These are phyloP conservation scores for Naegleria lovaniensis DNA, from an alignment of 208 protist species.

Conservation along the genomic window DNA sequence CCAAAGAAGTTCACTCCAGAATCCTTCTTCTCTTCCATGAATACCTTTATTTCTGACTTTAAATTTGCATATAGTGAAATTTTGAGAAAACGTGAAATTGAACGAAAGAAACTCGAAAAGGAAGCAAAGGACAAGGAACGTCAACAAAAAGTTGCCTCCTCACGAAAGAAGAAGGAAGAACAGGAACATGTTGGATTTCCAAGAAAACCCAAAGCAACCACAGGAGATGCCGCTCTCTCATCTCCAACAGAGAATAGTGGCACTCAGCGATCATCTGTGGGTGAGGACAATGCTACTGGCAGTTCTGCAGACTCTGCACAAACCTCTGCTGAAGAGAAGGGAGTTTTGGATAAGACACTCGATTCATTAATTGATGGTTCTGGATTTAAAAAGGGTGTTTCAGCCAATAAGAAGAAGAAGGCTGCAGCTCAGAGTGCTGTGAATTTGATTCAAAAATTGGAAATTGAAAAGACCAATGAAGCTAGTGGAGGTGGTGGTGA, in stretches of 20 bases:
- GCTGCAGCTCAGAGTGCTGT: not conserved
- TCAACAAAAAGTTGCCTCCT: not conserved
- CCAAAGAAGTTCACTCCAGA: not conserved
- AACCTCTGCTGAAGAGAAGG: not conserved
- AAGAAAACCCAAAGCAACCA: not conserved
- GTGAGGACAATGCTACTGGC: too few species aligned
- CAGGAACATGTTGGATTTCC: not conserved
- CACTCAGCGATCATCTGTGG: too few species aligned
- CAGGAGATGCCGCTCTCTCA: not conserved
- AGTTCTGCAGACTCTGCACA: not conserved
- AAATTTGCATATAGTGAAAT: not conserved
- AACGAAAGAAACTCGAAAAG: not conserved
- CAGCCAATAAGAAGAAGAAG: not conserved
- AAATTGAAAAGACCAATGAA: not conserved
- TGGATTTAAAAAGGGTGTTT: not conserved
- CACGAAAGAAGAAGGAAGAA: not conserved
- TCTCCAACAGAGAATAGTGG: too few species aligned
- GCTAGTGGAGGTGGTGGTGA: not conserved
- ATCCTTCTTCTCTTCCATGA: not conserved
- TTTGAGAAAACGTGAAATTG: constrained; percentile 8
- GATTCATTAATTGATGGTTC: not conserved
- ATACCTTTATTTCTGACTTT: not conserved
- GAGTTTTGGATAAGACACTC: not conserved
- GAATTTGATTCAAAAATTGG: not conserved
- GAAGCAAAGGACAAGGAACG: not conserved